Conservation (phyloP, 805 yeast genomes). For the Starmerella sp. region DNA sequence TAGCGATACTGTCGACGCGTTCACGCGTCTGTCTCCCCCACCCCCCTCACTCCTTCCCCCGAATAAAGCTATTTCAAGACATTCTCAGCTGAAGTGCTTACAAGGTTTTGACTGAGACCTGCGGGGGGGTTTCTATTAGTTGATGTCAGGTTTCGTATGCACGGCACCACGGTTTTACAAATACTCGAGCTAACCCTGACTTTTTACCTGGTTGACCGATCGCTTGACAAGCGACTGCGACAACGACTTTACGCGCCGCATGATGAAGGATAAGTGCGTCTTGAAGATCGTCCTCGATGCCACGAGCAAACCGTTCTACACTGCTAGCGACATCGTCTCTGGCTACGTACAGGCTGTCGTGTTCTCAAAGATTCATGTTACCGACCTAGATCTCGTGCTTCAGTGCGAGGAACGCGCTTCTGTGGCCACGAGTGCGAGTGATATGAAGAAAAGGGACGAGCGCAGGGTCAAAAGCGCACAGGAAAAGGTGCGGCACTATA, state of each 20-base stretch:
- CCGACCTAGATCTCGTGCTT: constrained; percentile 2
- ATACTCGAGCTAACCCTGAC: not conserved
- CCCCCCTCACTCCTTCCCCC: too few species aligned
- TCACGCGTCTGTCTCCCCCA: too few species aligned
- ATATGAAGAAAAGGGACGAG: not conserved
- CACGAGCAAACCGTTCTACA: constrained; percentile 9
- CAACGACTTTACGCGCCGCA: not conserved
- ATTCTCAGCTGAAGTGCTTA: too few species aligned
- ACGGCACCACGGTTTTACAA: too few species aligned
- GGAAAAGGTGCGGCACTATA: not conserved
- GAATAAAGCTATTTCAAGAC: too few species aligned
- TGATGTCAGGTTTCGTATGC: not conserved
- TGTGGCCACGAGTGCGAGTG: not conserved
- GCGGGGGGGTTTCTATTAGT: too few species aligned
- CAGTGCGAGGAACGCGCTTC: constrained; percentile 10
- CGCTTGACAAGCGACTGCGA: not conserved
- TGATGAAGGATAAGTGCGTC: not conserved
- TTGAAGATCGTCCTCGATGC: constrained; percentile 4
- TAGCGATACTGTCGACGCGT: too few species aligned
- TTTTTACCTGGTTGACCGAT: not conserved
- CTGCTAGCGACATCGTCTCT: constrained; percentile 10
- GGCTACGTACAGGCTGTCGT: constrained; percentile 9
- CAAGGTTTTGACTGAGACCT: too few species aligned
- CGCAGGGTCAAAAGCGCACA: not conserved
- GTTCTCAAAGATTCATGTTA: not conserved